A percentile compares a stretch with the other conserved stretches of the same genome.
Evolutionary conservation across 805 yeast genomes (phyloP).

Genomic region (Sugiyamaella smithiae): DNA sequence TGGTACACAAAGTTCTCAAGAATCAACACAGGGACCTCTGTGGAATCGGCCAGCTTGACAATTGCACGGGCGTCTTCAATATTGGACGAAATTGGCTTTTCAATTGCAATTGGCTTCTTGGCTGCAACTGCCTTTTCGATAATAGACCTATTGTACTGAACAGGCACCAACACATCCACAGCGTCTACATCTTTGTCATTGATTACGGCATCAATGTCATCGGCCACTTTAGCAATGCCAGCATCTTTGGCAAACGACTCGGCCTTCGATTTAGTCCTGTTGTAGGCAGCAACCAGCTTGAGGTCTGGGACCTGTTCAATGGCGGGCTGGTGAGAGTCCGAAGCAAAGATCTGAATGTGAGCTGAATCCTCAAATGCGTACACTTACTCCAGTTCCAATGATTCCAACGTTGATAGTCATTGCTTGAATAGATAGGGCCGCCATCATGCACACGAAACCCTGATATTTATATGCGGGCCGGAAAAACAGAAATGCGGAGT

Average conservation of each 20-base stretch:
- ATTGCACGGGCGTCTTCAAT: conserved; percentile 77
- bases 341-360: conserved; percentile 63
- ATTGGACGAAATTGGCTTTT: conserved; percentile 90
- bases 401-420: conserved; percentile 32
- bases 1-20: conserved; percentile 86
- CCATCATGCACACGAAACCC: no score
- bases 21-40: conserved; percentile 68
- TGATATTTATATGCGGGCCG: no score
- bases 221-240: conserved; percentile 41
- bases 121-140: conserved; percentile 68
- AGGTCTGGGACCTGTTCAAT: conserved; percentile 47
- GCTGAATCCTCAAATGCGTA: background rate
- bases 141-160: conserved; percentile 66
- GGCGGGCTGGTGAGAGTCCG: conserved; percentile 77
- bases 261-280: conserved; percentile 84
- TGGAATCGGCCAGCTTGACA: conserved; percentile 58
- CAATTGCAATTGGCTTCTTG: conserved; percentile 76
- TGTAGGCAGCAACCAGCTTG: conserved; percentile 67
- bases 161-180: conserved; percentile 88
- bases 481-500: background rate
- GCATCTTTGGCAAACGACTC: conserved; percentile 69
- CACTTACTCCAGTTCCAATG: conserved; percentile 32
- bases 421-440: background rate
- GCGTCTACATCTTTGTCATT: conserved; percentile 65
- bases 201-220: conserved; percentile 61